Evolutionary conservation across 2,329 filamentous ascomycete species (phyloP), one percentile per base, ranked within the genome.

Genomic region (Apiospora kogelbergensis): DNA sequence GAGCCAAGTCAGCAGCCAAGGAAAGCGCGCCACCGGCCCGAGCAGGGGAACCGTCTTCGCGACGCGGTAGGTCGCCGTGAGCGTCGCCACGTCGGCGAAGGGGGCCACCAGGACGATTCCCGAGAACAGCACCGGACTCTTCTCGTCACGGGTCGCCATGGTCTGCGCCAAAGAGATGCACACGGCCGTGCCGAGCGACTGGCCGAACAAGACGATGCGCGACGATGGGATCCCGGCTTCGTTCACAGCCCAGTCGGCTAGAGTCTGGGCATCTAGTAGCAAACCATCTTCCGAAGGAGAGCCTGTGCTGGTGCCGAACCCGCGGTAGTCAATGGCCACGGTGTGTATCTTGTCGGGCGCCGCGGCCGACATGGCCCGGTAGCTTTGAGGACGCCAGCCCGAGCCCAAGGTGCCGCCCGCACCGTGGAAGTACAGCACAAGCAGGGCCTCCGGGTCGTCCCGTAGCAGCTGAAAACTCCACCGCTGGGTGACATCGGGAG

Each of bases 261-360:
- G 76, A 0, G 85, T 79, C 0, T 86, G 72, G 0, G 86, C 88
- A 73, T 91, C 88, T 1, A 75, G 75, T 15, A 88, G 77, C 0
- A 91, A 77, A 0, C 88, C 88, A 0, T 74, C 65, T 74, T 91
- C 88, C 0, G 86, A 87, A 0, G 88, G 88, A 5, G 76, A 74
- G 1, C 88, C 88, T 0, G 78, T 84, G 66, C 84, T 87, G 9
- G 74, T 67, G 1, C 89, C 89, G 72, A 87, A 91, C 0, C 89
- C 88, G 5, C 88, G 83, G 72, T 90, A 91, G 76, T 91, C 89
- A 67, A 91, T 84, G 1, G 86, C 82, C 9, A 91, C 74, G 42
- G 86, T 82, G 72, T 91, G 87, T 2, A 88, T 86, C 46, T 85
- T 86, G 24, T 79, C 74, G 0, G 87, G 84, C 1, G 83, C 79